These are phyloP conservation scores for Brassica cretica DNA, from an alignment of 345 rosid genomes.

Conservation along the genomic window DNA sequence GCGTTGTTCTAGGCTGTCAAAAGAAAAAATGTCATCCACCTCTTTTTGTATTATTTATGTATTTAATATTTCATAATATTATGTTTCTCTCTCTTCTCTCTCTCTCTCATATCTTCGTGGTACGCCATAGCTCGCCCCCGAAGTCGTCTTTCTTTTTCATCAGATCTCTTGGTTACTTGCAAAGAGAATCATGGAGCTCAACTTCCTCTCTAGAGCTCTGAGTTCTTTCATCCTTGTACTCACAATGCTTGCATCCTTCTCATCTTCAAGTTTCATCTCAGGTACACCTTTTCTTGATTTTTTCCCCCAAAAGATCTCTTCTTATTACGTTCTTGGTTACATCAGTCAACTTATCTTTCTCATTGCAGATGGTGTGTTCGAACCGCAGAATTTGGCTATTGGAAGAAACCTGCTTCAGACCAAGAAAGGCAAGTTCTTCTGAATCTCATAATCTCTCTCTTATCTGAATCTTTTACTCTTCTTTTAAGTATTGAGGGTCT, in stretches of 20 bases:
- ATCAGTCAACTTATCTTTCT: slow-evolving; percentile 3
- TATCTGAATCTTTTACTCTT: neutral
- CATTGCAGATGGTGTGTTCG: slow-evolving; percentile 50
- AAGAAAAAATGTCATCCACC: neutral
- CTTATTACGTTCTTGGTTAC: neutral
- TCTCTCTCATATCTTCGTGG: slow-evolving; percentile 7
- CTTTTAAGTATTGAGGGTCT: neutral
- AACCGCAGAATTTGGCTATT: slow-evolving; percentile 26
- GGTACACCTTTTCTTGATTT: slow-evolving; percentile 4
- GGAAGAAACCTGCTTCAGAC: slow-evolving; percentile 79
- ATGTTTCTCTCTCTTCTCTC: neutral
- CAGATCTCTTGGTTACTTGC: slow-evolving; percentile 2
- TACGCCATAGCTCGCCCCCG: neutral
- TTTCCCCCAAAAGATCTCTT: neutral
- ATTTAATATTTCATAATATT: neutral
- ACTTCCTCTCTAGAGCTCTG: neutral
- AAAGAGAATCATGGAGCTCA: slow-evolving; percentile 5
- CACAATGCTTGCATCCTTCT: neutral
- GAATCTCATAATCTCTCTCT: neutral
- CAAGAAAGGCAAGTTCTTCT: slow-evolving; percentile 47
- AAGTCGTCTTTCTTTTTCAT: neutral
- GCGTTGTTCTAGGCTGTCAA: slow-evolving; percentile 27
- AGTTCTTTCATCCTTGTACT: neutral
- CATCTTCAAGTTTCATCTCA: neutral
- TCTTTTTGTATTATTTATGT: neutral